Conservation (phyloP, 192 early-diverging fungal species). For the Entomortierella beljakovae region DNA sequence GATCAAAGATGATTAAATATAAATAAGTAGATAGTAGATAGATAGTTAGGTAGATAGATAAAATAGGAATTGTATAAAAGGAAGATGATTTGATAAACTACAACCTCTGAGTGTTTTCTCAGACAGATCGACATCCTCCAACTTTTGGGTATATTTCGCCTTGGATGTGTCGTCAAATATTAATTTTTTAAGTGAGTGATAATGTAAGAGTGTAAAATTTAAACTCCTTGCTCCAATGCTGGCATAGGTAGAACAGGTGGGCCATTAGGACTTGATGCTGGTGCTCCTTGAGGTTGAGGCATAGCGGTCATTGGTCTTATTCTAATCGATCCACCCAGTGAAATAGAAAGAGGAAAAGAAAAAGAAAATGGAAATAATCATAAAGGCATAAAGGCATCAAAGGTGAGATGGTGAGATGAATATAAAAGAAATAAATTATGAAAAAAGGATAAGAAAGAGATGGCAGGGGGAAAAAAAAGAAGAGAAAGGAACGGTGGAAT, state of each 20-base stretch:
- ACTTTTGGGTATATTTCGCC: no score
- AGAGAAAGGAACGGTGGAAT: neutral
- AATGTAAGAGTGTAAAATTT: no score
- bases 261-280: neutral
- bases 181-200: no score
- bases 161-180: no score
- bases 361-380: neutral
- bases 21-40: no score
- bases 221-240: neutral
- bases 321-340: neutral
- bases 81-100: no score
- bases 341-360: neutral
- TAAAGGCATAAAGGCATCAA: neutral
- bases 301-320: conserved; percentile 11
- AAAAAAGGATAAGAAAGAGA: neutral
- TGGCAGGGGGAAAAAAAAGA: neutral
- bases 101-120: no score
- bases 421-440: neutral
- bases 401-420: neutral
- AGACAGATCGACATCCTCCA: no score
- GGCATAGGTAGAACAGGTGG: neutral
- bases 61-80: no score
- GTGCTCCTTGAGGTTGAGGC: neutral
- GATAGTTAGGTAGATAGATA: no score
- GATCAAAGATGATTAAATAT: no score